Evolutionary conservation across 1,139 yeast genomes (phyloP), one percentile per base, ranked within the genome.

Genomic region (Suhomyces yuchorum): DNA sequence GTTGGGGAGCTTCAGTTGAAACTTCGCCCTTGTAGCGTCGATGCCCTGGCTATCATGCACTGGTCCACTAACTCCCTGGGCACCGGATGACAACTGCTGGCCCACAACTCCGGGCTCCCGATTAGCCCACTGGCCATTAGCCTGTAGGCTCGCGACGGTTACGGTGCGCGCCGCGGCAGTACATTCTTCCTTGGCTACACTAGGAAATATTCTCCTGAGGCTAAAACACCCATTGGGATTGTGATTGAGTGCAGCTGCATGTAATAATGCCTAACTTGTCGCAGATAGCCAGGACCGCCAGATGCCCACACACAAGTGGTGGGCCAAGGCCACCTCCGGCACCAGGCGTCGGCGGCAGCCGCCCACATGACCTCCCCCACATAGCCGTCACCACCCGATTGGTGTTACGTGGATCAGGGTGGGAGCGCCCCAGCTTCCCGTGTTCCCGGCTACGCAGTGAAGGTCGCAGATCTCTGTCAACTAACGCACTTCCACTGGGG

Each of bases 391-490:
- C 18, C 34, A 30, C 18, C 11, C 18, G 34, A 30, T 14, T 14
- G 18, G 14, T 30, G 34, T 14, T 14, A 4, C 18, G 12, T 14
- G 18, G 14, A 26, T 11, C 14, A 26, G 11, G 5, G 7, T 6
- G 7, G 14, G 8, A n/a, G 30, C 30, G 30, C 5, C 14, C 30
- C 2, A 3, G 14, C 6, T 11, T 8, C 14, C 14, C 3, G 18
- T 9, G 18, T 11, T 23, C 17, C 39, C 30, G 39, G 24, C 39
- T 37, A 22, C 30, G 39, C 39, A 37, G 39, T 37, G 30, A 37
- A 37, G 39, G 39, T 20, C 26, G 39, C 39, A 22, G 34, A 30
- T 30, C 34, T 30, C 8, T 30, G 34, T 30, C 34, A 30, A 30
- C 34, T 30, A 30, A 30, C 14, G 34, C 34, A 30, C 19, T 30